These are phyloP conservation scores for Acacia melanoxylon DNA, from an alignment of 306 rosid species.

Conservation along the genomic window DNA sequence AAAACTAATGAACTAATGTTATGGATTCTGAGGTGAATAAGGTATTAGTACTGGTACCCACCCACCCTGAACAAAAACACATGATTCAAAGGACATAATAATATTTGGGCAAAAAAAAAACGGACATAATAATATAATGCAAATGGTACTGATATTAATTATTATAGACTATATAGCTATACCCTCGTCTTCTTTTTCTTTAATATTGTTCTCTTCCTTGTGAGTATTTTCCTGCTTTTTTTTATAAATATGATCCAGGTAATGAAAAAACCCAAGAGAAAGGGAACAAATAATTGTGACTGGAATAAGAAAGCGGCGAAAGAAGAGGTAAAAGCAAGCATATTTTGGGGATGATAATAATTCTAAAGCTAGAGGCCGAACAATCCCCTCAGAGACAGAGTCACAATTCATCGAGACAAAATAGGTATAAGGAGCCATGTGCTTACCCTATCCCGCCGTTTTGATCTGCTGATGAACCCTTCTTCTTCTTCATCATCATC, in stretches of 20 bases:
- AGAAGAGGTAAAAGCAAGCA: constrained; percentile 35
- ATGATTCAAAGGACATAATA: constrained; percentile 20
- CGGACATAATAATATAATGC: not conserved
- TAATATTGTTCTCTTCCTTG: not conserved
- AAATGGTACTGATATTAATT: not conserved
- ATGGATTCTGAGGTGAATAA: not conserved
- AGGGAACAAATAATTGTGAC: not conserved
- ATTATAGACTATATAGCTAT: not conserved
- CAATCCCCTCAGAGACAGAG: not conserved
- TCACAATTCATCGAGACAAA: constrained; percentile 20
- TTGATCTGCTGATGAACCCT: constrained; percentile 22
- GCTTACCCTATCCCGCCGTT: constrained; percentile 28
- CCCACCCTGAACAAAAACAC: constrained; percentile 4
- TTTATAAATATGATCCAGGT: not conserved
- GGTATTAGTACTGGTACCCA: not conserved
- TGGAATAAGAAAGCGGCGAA: constrained; percentile 34
- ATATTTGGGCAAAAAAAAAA: no score
- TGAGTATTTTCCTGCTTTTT: not conserved
- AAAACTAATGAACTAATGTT: not conserved
- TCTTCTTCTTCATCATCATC: not conserved
- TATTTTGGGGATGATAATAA: constrained; percentile 36
- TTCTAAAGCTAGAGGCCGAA: not conserved
- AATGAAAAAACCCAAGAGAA: not conserved
- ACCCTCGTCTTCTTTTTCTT: not conserved
- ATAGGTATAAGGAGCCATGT: constrained; percentile 19